A percentile compares a stretch with the other conserved stretches of the same genome.
These are phyloP conservation scores for Phragmites australis DNA, from an alignment of 176 grass and related monocot genomes.

Conservation along the genomic window DNA sequence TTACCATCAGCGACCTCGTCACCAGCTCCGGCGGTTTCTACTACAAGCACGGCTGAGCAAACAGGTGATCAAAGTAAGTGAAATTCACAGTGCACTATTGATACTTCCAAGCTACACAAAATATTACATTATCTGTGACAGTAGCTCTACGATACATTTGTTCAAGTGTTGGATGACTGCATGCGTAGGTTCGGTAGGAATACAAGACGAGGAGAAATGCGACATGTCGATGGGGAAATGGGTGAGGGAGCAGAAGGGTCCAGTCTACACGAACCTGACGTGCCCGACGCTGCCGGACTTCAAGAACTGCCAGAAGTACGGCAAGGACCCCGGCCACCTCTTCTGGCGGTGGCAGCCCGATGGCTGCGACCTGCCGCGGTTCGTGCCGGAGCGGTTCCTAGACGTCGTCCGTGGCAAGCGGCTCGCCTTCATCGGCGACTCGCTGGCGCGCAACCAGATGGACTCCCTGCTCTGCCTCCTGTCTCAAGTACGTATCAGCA, in stretches of 20 bases:
- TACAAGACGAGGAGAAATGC: constrained; percentile 32
- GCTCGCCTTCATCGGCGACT: constrained; percentile 75
- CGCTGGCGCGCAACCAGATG: constrained; percentile 70
- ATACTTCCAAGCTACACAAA: not conserved
- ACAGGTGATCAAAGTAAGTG: constrained; percentile 1
- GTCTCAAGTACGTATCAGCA: constrained; percentile 39
- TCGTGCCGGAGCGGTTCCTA: constrained; percentile 52
- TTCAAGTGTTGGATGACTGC: not conserved
- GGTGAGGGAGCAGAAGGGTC: constrained; percentile 52
- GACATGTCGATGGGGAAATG: constrained; percentile 60
- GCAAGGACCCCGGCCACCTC: constrained; percentile 56
- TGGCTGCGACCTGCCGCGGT: constrained; percentile 54
- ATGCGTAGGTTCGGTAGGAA: not conserved
- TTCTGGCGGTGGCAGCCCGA: constrained; percentile 73
- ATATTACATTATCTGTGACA: not conserved
- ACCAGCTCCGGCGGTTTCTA: not conserved
- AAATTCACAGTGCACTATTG: not conserved
- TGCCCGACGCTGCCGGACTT: constrained; percentile 55
- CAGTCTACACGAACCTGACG: constrained; percentile 57
- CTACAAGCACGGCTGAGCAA: not conserved
- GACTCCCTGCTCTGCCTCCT: constrained; percentile 72
- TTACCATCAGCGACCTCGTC: constrained; percentile 18
- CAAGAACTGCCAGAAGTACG: constrained; percentile 78
- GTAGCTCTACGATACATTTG: not conserved
- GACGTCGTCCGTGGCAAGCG: constrained; percentile 50